Conservation (phyloP, 139 green algal genomes). For the Auxenochlorella pyrenoidosa region DNA sequence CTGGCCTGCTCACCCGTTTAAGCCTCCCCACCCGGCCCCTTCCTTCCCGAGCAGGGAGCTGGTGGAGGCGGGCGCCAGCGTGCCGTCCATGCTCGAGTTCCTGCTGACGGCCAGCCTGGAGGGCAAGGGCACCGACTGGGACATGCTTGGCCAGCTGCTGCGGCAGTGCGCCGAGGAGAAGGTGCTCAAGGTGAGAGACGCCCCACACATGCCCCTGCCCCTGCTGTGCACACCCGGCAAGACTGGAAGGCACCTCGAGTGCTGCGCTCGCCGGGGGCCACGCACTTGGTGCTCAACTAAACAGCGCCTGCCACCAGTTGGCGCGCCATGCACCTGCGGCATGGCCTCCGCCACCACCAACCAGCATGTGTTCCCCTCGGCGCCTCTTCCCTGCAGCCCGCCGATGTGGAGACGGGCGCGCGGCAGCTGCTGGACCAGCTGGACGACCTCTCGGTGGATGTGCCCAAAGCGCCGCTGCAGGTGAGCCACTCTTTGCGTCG, state of each 20-base stretch:
- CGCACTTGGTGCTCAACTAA: no score
- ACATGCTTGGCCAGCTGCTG: slow-evolving; percentile 27
- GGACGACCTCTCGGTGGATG: slow-evolving; percentile 49
- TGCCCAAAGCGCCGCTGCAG: slow-evolving; percentile 50
- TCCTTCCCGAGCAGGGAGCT: slow-evolving; percentile 31
- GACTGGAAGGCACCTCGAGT: no score
- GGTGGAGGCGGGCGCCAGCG: slow-evolving; percentile 16
- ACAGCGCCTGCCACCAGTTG: no score
- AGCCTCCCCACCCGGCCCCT: not conserved
- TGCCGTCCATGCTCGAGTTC: slow-evolving; percentile 34
- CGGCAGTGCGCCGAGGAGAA: not conserved
- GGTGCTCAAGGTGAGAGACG: not conserved
- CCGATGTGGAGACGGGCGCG: slow-evolving; percentile 26
- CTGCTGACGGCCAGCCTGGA: slow-evolving; percentile 37
- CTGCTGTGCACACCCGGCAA: no score
- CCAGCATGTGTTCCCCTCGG: no score
- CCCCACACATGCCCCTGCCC: not conserved
- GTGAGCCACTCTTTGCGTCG: not conserved
- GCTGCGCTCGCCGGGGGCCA: no score
- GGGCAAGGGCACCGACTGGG: slow-evolving; percentile 41
- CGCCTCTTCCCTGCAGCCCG: not conserved
- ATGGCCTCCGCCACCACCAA: not conserved
- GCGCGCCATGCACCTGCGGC: no score
- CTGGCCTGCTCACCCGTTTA: no score
- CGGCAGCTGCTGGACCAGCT: slow-evolving; percentile 39